Percentiles rank a stretch among this genome's conserved stretches.
phyloP scores from a whole-genome alignment of 176 grass and related monocot species.

The Neostapfia colusana region DNA sequence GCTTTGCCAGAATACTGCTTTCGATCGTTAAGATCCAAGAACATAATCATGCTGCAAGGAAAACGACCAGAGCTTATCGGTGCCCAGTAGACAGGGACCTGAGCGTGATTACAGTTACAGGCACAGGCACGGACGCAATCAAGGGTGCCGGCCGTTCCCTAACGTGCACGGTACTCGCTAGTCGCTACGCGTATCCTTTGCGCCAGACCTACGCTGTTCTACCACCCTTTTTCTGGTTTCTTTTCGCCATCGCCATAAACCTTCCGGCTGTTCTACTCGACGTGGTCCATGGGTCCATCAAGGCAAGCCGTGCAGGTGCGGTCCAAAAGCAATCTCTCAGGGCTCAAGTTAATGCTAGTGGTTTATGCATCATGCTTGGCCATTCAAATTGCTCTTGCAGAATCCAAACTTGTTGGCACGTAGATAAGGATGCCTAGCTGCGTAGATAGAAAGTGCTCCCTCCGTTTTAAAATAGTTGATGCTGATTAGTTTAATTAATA shows the following conservation, averaged over 20 bases:
- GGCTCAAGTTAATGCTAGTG: neutral
- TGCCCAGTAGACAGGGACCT: neutral
- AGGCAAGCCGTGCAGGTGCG: neutral
- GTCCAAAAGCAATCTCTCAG: conserved; percentile 18
- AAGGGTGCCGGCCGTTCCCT: neutral
- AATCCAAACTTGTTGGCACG: neutral
- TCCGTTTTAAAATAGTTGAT: too few species aligned
- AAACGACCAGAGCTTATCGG: neutral
- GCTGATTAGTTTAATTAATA: too few species aligned
- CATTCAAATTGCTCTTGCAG: neutral
- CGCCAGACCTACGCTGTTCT: conserved; percentile 7
- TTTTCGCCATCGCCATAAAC: conserved; percentile 1
- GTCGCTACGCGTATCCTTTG: neutral
- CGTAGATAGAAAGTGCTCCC: neutral
- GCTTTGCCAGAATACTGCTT: neutral
- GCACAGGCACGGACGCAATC: neutral
- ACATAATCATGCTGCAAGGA: neutral
- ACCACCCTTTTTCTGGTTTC: neutral
- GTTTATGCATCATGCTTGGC: neutral
- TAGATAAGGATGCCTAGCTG: neutral
- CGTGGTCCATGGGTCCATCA: conserved; percentile 39
- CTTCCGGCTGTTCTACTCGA: neutral
- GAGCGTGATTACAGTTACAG: neutral
- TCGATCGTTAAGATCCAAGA: neutral
- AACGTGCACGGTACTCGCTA: neutral